A percentile compares a stretch with the other conserved stretches of the same genome.
These are phyloP conservation scores for Aristolochia contorta DNA, from an alignment of 164 flowering plant genomes.

Conservation along the genomic window DNA sequence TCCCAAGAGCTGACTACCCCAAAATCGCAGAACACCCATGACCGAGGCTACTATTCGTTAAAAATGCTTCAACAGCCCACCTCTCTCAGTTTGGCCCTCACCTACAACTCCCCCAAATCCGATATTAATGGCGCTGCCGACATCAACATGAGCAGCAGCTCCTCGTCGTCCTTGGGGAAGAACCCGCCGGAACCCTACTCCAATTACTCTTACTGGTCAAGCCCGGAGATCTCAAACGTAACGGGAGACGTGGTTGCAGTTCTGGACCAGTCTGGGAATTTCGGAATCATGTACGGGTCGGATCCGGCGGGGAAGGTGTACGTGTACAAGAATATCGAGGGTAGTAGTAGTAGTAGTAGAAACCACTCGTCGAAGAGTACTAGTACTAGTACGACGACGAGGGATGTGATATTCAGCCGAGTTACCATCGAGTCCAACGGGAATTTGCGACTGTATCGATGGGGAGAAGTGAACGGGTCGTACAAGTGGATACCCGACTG, in stretches of 20 bases:
- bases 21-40: constrained; percentile 17
- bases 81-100: constrained; percentile 62
- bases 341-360: constrained; percentile 47
- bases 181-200: constrained; percentile 17
- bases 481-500: constrained; percentile 82
- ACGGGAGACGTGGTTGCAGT: constrained; percentile 69
- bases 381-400: constrained; percentile 2
- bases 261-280: constrained; percentile 60
- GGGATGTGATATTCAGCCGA: constrained; percentile 31
- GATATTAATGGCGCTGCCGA: not conserved
- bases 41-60: constrained; percentile 54
- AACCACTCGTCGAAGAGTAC: constrained; percentile 15
- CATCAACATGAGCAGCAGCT: not conserved
- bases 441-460: constrained; percentile 58
- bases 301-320: constrained; percentile 61
- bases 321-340: constrained; percentile 75
- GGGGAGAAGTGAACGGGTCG: constrained; percentile 69
- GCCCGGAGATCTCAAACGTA: constrained; percentile 66
- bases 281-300: constrained; percentile 64
- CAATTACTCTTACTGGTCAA: constrained; percentile 61
- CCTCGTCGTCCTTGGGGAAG: not conserved
- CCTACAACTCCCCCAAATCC: constrained; percentile 48
- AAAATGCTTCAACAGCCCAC: constrained; percentile 82
- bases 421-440: constrained; percentile 65
- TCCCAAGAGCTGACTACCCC: constrained; percentile 50